Evolutionary conservation across 1,284 basidiomycete species (phyloP), one percentile per base, ranked within the genome.

Genomic region (Ustilago esculenta): DNA sequence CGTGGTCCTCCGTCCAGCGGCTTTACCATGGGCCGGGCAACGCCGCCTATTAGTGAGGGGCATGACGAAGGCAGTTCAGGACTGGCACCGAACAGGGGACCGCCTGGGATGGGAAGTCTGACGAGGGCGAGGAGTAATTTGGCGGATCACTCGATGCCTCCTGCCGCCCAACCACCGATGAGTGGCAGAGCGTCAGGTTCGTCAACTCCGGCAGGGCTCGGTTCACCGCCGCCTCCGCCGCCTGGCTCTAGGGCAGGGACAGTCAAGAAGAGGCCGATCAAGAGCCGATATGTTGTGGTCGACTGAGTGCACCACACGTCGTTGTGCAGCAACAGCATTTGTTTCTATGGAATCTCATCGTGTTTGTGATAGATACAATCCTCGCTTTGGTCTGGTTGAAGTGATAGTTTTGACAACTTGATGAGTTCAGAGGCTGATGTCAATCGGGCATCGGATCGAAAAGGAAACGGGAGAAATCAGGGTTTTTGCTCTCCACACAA

Each of bases 201-300:
- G 3, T 44, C 39, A 34, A 58, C 58, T 37, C 64, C 74, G 14
- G 51, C 57, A 5, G 54, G 45, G 1, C 17, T 65, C 8, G 60
- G 40, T 9, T 48, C 57, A 10, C 53, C 63, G 12, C 58, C 70
- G 10, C 56, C 73, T 0, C 61, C 74, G 1, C 70, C 72, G 15
- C 66, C 72, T 15, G 58, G 57, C 25, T 37, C 49, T 7, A 48
- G 48, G 36, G 57, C 55, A 27, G 69, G 70, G 20, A 72, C 57
- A 5, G 66, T 55, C 17, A 81, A 78, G 58, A 81, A 80, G 66
- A 68, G 74, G 56, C 75, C 79, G 12, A 74, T 81, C 47, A 79
- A 77, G 59, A 73, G 61, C 29, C 72, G 80, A 29, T 81, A 81
- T 42, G 79, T 81, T 12, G 73, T 77, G 15, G 73, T 80, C 12